A percentile compares a stretch with the other conserved stretches of the same genome.
phyloP scores from a whole-genome alignment of 1,284 basidiomycete genomes.

The Austroboletus novae-zelandiae region DNA sequence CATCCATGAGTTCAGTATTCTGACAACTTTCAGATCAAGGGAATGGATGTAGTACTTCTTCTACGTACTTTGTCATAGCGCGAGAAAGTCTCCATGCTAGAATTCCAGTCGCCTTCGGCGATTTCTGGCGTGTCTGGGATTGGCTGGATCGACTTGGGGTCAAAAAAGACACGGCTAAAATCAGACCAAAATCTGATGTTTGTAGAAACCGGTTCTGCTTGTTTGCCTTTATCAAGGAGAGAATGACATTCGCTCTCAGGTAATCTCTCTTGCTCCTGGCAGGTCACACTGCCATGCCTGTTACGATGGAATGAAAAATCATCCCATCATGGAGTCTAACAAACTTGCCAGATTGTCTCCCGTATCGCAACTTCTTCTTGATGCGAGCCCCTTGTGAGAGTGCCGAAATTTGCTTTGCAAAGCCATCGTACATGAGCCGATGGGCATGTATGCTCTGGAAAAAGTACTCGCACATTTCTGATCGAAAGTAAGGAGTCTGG shows the following conservation, averaged over 20 bases:
- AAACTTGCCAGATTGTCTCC: slow-evolving; percentile 34
- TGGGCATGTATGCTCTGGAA: slow-evolving; percentile 3
- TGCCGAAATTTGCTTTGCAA: slow-evolving; percentile 60
- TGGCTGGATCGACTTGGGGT: slow-evolving; percentile 61
- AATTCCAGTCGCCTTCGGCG: slow-evolving; percentile 54
- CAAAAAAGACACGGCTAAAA: slow-evolving; percentile 66
- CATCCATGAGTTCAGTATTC: slow-evolving; percentile 63
- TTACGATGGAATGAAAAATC: slow-evolving; percentile 1
- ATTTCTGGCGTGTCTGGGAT: slow-evolving; percentile 55
- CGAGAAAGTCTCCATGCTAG: slow-evolving; percentile 50
- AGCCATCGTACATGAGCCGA: slow-evolving; percentile 8
- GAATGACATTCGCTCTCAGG: slow-evolving; percentile 55
- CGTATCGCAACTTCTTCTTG: slow-evolving; percentile 22
- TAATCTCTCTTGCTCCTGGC: slow-evolving; percentile 53
- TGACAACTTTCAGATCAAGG: slow-evolving; percentile 27
- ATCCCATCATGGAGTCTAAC: background rate
- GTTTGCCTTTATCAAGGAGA: slow-evolving; percentile 37
- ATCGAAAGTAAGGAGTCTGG: slow-evolving; percentile 65
- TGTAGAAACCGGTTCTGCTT: slow-evolving; percentile 17
- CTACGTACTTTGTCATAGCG: slow-evolving; percentile 52
- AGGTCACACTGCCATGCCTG: slow-evolving; percentile 52
- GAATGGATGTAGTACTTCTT: background rate
- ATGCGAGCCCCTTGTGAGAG: slow-evolving; percentile 40
- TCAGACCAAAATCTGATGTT: slow-evolving; percentile 77
- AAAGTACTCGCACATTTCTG: slow-evolving; percentile 48